Base-by-base conservation (phyloP, 805 yeast species). In the Hanseniaspora pseudoguilliermondii region DNA sequence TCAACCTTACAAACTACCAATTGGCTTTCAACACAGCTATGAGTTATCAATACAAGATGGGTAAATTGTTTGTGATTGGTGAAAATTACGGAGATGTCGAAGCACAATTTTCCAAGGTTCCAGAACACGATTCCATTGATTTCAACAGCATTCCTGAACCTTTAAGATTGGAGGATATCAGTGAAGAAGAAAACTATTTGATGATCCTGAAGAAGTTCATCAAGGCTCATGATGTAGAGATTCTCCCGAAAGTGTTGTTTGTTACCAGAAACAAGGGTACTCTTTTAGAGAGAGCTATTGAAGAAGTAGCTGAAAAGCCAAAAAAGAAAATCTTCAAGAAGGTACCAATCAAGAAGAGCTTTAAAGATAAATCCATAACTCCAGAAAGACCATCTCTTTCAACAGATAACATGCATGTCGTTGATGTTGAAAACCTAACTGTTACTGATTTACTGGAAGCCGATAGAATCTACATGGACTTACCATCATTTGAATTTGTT, bases 371-470 rank as follows among this genome's bases (percentile, higher is more conserved):
- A 75, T 88, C 61, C 71, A 82, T 59, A 68, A 74, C 47, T 78
- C 88, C 20, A 78, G 86, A 10, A 78, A 75, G 49, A 64, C 68
- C 48, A 27, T 11, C 38, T 18, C 25, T 27, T 2, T 53, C 38
- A 15, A 32, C 40, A 36, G 48, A 39, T 39, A 46, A 77, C 62
- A 78, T 86, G 47, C 83, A 77, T 58, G 80, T 89, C 36, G 70
- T 85, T 59, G 79, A 81, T 60, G 82, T 84, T 66, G 95, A 87
- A 64, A 84, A 83, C 23, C 79, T 88, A 39, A 86, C 84, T 65
- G 91, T 90, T 20, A 81, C 90, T 69, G 95, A 89, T 66, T 64
- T 90, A 52, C 77, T 90, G 59, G 84, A 81, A 69, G 91, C 96
- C 15, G 78, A 84, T 63, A 77, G 87, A 60, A 73, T 89, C 57